A percentile compares a stretch with the other conserved stretches of the same genome.
Conservation (phyloP, 495 filamentous ascomycete species). For the Trichoderma parareesei region DNA sequence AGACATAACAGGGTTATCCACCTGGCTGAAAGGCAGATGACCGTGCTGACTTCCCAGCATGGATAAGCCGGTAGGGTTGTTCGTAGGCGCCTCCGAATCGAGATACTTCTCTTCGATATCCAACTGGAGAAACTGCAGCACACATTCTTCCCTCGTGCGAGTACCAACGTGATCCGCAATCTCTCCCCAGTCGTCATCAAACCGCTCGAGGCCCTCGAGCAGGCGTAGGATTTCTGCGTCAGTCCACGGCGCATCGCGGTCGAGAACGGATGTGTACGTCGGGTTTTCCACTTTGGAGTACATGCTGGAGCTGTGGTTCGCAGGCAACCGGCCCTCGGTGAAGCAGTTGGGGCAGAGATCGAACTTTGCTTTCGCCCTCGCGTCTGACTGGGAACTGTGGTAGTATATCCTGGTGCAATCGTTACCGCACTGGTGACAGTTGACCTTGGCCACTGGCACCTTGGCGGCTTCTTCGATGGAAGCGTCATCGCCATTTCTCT, state of each 20-base stretch:
- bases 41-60: slow-evolving; percentile 57
- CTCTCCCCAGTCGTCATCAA: slow-evolving; percentile 90
- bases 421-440: slow-evolving; percentile 84
- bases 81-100: slow-evolving; percentile 59
- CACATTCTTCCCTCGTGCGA: slow-evolving; percentile 90
- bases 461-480: slow-evolving; percentile 52
- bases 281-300: slow-evolving; percentile 85
- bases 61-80: slow-evolving; percentile 49
- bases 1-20: slow-evolving; percentile 91
- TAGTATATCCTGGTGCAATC: slow-evolving; percentile 91
- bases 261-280: slow-evolving; percentile 61
- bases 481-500: slow-evolving; percentile 64
- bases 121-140: slow-evolving; percentile 86
- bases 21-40: slow-evolving; percentile 74
- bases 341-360: slow-evolving; percentile 88
- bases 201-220: slow-evolving; percentile 81
- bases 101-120: slow-evolving; percentile 88
- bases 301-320: slow-evolving; percentile 59
- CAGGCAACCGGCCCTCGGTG: slow-evolving; percentile 69
- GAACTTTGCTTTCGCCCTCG: slow-evolving; percentile 56
- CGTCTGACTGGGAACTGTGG: slow-evolving; percentile 61
- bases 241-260: slow-evolving; percentile 79
- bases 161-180: slow-evolving; percentile 87
- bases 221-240: slow-evolving; percentile 79
- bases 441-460: slow-evolving; percentile 45